A percentile compares a stretch with the other conserved stretches of the same genome.
These are phyloP conservation scores for Oryza rufipogon DNA, from an alignment of 176 grass and related monocot genomes.

Conservation along the genomic window DNA sequence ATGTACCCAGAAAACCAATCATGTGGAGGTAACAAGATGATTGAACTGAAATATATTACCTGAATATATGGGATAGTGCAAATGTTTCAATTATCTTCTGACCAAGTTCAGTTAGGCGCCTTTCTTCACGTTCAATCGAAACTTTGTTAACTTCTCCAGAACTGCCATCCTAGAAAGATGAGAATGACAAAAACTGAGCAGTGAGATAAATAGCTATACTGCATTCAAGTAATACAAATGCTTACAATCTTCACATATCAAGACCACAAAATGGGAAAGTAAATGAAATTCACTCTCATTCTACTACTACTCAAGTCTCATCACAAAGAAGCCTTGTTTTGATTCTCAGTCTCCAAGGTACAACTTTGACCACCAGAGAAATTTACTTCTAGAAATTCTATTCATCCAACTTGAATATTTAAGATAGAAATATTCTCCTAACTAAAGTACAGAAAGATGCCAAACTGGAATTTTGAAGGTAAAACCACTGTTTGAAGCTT, in stretches of 20 bases:
- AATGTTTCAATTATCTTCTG: constrained; percentile 91
- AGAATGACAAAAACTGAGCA: constrained; percentile 36
- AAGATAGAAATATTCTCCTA: not conserved
- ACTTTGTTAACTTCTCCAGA: constrained; percentile 85
- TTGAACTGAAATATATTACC: constrained; percentile 49
- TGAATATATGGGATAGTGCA: constrained; percentile 87
- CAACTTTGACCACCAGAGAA: not conserved
- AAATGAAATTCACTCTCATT: constrained; percentile 19
- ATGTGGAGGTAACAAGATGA: constrained; percentile 19
- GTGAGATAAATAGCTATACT: constrained; percentile 19
- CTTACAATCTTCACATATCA: constrained; percentile 28
- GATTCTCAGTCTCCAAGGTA: not conserved
- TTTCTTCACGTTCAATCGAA: constrained; percentile 85
- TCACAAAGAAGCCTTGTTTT: not conserved
- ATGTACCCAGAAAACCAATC: constrained; percentile 20
- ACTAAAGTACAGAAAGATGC: not conserved
- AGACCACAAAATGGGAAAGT: constrained; percentile 9
- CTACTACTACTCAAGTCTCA: not conserved
- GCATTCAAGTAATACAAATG: constrained; percentile 33
- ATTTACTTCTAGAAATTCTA: not conserved
- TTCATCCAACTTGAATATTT: not conserved
- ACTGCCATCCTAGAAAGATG: constrained; percentile 76
- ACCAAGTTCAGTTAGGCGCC: constrained; percentile 78
- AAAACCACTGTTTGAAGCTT: constrained; percentile 1
- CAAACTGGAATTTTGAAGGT: not conserved